phyloP scores from a whole-genome alignment of 345 rosid species.

The Pugionium cornutum region DNA sequence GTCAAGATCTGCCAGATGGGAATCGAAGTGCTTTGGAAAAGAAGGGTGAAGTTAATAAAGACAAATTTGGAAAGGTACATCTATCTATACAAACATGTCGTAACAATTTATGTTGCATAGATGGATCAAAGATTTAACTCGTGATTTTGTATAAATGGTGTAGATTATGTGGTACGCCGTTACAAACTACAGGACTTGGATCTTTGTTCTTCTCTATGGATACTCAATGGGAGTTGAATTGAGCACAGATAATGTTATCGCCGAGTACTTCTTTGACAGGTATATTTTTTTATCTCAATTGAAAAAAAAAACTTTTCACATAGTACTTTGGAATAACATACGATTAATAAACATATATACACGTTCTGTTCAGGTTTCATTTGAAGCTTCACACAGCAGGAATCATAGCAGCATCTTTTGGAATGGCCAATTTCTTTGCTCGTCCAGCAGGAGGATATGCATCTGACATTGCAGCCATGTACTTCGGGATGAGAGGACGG shows the following conservation, averaged over 20 bases:
- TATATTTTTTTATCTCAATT: not conserved
- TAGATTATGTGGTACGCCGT: conserved; percentile 58
- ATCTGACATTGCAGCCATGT: conserved; percentile 46
- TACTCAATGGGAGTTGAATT: conserved; percentile 67
- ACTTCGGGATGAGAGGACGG: conserved; percentile 59
- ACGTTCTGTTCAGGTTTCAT: conserved; percentile 33
- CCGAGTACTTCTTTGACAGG: conserved; percentile 74
- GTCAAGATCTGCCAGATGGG: conserved; percentile 85
- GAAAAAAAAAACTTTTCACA: not conserved
- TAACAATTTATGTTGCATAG: too few species aligned
- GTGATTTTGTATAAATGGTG: not conserved
- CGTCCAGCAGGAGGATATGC: conserved; percentile 57
- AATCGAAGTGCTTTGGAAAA: conserved; percentile 58
- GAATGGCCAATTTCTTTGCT: conserved; percentile 58
- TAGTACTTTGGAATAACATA: not conserved
- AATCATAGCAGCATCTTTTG: conserved; percentile 55
- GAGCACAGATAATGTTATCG: conserved; percentile 67
- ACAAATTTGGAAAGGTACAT: conserved; percentile 65
- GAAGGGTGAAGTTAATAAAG: conserved; percentile 61
- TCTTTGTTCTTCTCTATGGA: conserved; percentile 65
- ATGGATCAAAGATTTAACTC: conserved; percentile 3
- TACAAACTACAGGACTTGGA: conserved; percentile 69
- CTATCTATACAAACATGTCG: not conserved
- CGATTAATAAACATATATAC: not conserved
- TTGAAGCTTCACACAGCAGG: conserved; percentile 57